phyloP scores from a whole-genome alignment of 345 rosid genomes.

The Bruguiera gymnorhiza region DNA sequence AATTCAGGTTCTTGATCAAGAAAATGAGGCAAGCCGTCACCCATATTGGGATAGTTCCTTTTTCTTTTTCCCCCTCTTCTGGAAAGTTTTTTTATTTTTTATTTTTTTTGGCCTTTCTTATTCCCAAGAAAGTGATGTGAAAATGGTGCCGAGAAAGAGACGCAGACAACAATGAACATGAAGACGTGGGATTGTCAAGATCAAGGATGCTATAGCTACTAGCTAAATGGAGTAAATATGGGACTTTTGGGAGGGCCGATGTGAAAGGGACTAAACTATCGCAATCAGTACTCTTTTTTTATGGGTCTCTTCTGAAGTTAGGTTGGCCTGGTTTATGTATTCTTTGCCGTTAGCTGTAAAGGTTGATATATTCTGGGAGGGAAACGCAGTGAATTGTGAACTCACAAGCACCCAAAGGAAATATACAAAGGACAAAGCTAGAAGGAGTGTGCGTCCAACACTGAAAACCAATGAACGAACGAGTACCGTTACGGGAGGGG shows the following conservation, averaged over 20 bases:
- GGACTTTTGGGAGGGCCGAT: slow-evolving; percentile 6
- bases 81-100: no score
- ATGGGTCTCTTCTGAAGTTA: background rate
- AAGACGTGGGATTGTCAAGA: slow-evolving; percentile 24
- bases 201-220: background rate
- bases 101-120: no score
- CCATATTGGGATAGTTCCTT: slow-evolving; percentile 27
- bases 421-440: no score
- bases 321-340: no score
- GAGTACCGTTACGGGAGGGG: background rate
- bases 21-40: slow-evolving; percentile 41
- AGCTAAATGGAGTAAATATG: slow-evolving; percentile 41
- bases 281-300: slow-evolving; percentile 36
- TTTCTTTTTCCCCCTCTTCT: no score
- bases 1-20: slow-evolving; percentile 45
- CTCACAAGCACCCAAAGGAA: no score
- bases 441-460: background rate
- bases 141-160: slow-evolving; percentile 12
- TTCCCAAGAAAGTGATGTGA: slow-evolving; percentile 7
- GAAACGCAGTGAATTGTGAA: no score
- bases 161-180: background rate
- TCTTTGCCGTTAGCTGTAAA: no score
- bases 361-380: no score
- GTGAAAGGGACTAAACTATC: slow-evolving; percentile 67
- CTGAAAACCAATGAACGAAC: background rate